Conservation (phyloP, 768 basidiomycete species). For the Lactarius hengduanensis region DNA sequence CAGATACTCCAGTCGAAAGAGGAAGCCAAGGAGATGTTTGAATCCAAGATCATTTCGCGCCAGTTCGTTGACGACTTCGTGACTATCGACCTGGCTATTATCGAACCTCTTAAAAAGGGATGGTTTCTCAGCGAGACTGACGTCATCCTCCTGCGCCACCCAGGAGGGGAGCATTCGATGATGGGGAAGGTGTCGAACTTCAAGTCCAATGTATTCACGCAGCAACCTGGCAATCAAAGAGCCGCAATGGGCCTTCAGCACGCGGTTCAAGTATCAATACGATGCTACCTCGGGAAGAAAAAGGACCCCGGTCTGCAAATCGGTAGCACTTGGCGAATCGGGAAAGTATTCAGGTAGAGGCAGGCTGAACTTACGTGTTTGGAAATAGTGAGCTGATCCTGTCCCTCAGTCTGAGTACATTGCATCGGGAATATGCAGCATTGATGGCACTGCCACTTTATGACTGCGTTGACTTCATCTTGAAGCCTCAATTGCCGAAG, state of each 20-base stretch:
- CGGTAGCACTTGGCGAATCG: conserved; percentile 67
- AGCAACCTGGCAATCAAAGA: conserved; percentile 60
- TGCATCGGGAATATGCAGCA: conserved; percentile 90
- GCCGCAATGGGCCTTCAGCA: conserved; percentile 37
- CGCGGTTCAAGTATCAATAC: conserved; percentile 28
- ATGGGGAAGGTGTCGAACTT: conserved; percentile 72
- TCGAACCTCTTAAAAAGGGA: conserved; percentile 57
- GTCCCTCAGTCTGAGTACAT: conserved; percentile 73
- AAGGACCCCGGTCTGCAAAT: conserved; percentile 62
- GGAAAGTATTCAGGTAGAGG: conserved; percentile 78
- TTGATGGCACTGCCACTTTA: conserved; percentile 81
- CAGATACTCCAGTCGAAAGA: conserved; percentile 80
- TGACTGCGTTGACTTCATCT: conserved; percentile 67
- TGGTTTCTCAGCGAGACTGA: conserved; percentile 83
- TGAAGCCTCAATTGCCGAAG: conserved; percentile 61
- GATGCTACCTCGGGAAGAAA: conserved; percentile 30
- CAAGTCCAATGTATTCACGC: conserved; percentile 41
- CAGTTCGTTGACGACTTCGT: conserved; percentile 79
- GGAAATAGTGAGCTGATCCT: conserved; percentile 2
- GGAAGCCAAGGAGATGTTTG: conserved; percentile 50
- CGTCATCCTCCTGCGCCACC: conserved; percentile 72
- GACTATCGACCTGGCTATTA: conserved; percentile 69
- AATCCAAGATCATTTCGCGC: conserved; percentile 65
- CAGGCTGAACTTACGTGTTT: conserved; percentile 11
- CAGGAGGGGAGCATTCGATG: conserved; percentile 49